These are phyloP conservation scores for Botrytis aclada DNA, from an alignment of 2,329 filamentous ascomycete species.

Conservation along the genomic window DNA sequence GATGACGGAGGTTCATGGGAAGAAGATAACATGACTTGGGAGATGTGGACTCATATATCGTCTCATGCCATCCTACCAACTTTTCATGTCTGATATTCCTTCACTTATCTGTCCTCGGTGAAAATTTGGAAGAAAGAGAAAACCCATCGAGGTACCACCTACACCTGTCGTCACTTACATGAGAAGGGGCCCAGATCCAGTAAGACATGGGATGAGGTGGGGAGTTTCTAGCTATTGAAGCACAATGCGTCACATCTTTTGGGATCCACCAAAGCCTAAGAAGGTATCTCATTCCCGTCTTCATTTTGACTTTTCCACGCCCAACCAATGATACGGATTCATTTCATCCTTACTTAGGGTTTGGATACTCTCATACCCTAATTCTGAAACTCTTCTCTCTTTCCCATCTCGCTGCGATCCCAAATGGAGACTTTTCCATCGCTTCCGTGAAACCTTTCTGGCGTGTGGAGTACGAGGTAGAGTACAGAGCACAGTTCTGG, in stretches of 20 bases:
- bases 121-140: not conserved
- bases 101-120: not conserved
- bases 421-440: not conserved
- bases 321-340: not conserved
- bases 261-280: not conserved
- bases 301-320: not conserved
- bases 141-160: not conserved
- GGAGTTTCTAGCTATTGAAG: not conserved
- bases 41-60: not conserved
- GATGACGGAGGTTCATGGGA: not conserved
- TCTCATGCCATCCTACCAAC: not conserved
- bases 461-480: not conserved
- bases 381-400: not conserved
- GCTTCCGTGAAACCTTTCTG: not conserved
- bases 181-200: not conserved
- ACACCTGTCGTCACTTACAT: not conserved
- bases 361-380: not conserved
- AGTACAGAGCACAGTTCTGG: not conserved
- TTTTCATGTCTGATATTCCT: no score
- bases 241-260: slow-evolving; percentile 8
- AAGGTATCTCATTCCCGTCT: not conserved
- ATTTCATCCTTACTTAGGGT: not conserved
- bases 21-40: not conserved
- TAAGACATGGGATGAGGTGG: slow-evolving; percentile 9
- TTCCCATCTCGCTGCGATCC: not conserved